phyloP scores from a whole-genome alignment of 352 stramenopile genomes.

The Phytophthora citricola region DNA sequence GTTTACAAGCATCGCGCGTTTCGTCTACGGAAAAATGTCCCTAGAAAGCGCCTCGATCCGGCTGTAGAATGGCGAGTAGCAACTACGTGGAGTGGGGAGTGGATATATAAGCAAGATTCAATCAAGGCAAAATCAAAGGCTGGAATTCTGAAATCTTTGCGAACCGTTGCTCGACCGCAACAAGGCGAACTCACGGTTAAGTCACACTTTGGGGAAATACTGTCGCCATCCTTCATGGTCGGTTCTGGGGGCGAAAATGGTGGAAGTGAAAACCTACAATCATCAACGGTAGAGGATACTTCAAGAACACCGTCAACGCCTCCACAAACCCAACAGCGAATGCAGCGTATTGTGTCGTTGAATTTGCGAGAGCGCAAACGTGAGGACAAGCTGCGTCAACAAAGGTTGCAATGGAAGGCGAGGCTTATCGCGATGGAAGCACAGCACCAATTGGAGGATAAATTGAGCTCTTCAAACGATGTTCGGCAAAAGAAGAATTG shows the following conservation, averaged over 20 bases:
- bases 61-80: conserved; percentile 53
- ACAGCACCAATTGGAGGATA: conserved; percentile 46
- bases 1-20: conserved; percentile 60
- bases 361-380: conserved; percentile 34
- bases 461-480: neutral
- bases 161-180: conserved; percentile 35
- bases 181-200: conserved; percentile 49
- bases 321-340: conserved; percentile 23
- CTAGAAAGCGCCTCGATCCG: conserved; percentile 35
- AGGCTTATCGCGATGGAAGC: conserved; percentile 68
- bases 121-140: conserved; percentile 44
- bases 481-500: neutral
- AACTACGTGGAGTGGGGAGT: conserved; percentile 70
- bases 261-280: neutral
- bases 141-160: conserved; percentile 46
- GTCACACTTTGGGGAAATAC: conserved; percentile 53
- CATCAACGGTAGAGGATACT: neutral
- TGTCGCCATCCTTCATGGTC: conserved; percentile 36
- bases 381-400: conserved; percentile 27
- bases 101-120: conserved; percentile 57
- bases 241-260: conserved; percentile 1
- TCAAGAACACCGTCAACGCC: neutral
- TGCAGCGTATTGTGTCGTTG: conserved; percentile 30
- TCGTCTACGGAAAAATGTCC: conserved; percentile 26
- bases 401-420: conserved; percentile 52